Conservation (phyloP, 2,329 filamentous ascomycete species). For the Fusarium xylarioides region DNA sequence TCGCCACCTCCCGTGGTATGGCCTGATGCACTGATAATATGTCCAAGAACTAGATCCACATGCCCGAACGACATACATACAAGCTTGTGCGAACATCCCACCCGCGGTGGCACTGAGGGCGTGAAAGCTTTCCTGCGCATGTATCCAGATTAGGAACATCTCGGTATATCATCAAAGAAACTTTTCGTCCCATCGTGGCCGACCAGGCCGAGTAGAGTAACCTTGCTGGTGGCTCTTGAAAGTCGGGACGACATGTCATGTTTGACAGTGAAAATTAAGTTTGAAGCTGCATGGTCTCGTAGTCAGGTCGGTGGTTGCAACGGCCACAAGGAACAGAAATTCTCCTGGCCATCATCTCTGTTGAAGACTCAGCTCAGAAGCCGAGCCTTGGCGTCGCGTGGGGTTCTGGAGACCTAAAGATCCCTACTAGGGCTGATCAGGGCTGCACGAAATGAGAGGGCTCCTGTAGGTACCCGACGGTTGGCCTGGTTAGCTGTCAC, state of each 20-base stretch:
- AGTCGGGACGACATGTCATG: not conserved
- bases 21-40: constrained; percentile 3
- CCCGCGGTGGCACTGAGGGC: not conserved
- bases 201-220: not conserved
- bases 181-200: not conserved
- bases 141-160: not conserved
- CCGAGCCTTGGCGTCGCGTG: constrained; percentile 32
- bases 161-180: not conserved
- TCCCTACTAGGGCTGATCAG: constrained; percentile 37
- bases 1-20: constrained; percentile 12
- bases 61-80: not conserved
- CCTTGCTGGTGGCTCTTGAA: not conserved
- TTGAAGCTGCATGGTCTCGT: constrained; percentile 3
- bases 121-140: not conserved
- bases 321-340: not conserved
- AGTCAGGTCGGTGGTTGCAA: constrained; percentile 7
- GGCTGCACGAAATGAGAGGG: constrained; percentile 30
- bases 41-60: not conserved
- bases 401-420: constrained; percentile 21
- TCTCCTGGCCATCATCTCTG: not conserved
- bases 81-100: constrained; percentile 7
- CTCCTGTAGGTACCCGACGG: constrained; percentile 35
- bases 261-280: constrained; percentile 1
- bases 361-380: constrained; percentile 17
- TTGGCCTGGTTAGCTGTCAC: constrained; percentile 34